Percentiles rank a stretch among this genome's conserved stretches.
Conservation (phyloP, 257 asterid genomes). For the Coffea eugenioides region DNA sequence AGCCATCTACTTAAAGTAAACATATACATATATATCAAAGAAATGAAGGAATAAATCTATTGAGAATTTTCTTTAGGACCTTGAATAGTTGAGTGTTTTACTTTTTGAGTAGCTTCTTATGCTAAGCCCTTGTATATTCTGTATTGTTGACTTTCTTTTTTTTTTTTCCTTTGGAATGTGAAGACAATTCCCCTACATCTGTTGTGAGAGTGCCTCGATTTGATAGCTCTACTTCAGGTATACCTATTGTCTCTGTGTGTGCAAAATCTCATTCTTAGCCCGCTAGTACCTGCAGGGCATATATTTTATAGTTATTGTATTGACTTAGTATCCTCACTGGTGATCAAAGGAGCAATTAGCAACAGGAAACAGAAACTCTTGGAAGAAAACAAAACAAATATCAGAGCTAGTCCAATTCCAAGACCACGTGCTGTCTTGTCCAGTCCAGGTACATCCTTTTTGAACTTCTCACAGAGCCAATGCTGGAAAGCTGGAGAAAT, state of each 20-base stretch:
- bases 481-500: not conserved
- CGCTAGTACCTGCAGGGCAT: not conserved
- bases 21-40: not conserved
- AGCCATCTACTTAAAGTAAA: not conserved
- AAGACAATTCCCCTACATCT: conserved; percentile 65
- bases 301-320: conserved; percentile 2
- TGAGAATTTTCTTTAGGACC: not conserved
- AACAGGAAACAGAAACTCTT: conserved; percentile 30
- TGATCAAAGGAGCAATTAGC: conserved; percentile 31
- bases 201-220: conserved; percentile 65
- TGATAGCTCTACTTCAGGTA: conserved; percentile 47
- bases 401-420: conserved; percentile 58
- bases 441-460: conserved; percentile 61
- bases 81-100: not conserved
- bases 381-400: conserved; percentile 40
- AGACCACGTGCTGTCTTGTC: conserved; percentile 98
- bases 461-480: not conserved
- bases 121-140: not conserved
- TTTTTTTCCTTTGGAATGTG: conserved; percentile 1
- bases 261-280: conserved; percentile 40
- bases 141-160: not conserved
- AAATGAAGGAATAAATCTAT: not conserved
- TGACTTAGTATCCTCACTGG: not conserved
- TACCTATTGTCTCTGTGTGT: conserved; percentile 33
- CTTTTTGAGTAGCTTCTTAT: not conserved